Conservation (phyloP, 2,329 filamentous ascomycete genomes). For the Aspergillus hortae region DNA sequence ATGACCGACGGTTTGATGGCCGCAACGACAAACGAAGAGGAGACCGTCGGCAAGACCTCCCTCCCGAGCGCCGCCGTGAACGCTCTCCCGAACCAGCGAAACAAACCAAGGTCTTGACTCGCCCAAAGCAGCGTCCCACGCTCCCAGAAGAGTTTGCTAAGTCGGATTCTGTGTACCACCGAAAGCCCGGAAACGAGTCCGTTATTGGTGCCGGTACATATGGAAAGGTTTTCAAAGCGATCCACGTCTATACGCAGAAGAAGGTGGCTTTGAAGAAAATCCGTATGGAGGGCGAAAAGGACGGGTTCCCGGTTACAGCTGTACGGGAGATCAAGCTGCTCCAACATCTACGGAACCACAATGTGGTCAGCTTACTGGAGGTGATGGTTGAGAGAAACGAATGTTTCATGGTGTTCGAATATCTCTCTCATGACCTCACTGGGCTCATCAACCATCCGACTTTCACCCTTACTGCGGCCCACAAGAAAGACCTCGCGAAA, state of each 20-base stretch:
- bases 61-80: constrained; percentile 48
- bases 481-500: constrained; percentile 89
- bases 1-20: constrained; percentile 40
- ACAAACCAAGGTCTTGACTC: constrained; percentile 65
- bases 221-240: constrained; percentile 91
- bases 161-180: constrained; percentile 88
- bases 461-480: constrained; percentile 76
- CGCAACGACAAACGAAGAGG: constrained; percentile 38
- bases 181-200: constrained; percentile 95
- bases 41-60: constrained; percentile 28
- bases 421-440: constrained; percentile 92
- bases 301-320: constrained; percentile 96
- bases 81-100: constrained; percentile 46
- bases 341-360: constrained; percentile 85
- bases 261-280: constrained; percentile 96
- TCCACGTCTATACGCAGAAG: constrained; percentile 70
- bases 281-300: constrained; percentile 98
- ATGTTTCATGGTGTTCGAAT: constrained; percentile 99
- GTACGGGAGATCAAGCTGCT: constrained; percentile 95
- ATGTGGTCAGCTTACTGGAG: constrained; percentile 83
- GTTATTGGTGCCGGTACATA: constrained; percentile 95
- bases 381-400: constrained; percentile 99
- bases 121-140: constrained; percentile 67
- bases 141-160: constrained; percentile 68
- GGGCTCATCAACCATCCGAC: constrained; percentile 91